Percentiles rank a stretch among this genome's conserved stretches.
Evolutionary conservation across 78 protist genomes (phyloP).

Genomic region (Cavenderia fasciculata): DNA sequence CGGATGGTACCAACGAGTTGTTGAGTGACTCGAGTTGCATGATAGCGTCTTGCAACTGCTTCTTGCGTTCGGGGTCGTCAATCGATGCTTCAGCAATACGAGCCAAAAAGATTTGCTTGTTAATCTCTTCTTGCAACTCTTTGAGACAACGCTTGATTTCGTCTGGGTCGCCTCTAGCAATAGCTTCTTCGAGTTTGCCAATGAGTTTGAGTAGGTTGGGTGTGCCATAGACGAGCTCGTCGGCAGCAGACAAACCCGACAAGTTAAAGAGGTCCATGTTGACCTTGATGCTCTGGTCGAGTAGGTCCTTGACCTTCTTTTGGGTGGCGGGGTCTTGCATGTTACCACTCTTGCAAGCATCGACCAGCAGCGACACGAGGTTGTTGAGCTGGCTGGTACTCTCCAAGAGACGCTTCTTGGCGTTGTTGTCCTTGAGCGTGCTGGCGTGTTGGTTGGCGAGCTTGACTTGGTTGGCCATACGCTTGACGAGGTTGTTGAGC

Average conservation of each 20-base stretch:
- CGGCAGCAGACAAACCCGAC: slow-evolving; percentile 42
- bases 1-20: slow-evolving; percentile 12
- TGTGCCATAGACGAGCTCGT: slow-evolving; percentile 61
- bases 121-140: slow-evolving; percentile 44
- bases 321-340: slow-evolving; percentile 12
- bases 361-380: slow-evolving; percentile 24
- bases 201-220: slow-evolving; percentile 60
- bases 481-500: slow-evolving; percentile 20
- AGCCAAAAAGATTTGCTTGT: slow-evolving; percentile 47
- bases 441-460: slow-evolving; percentile 64
- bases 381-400: slow-evolving; percentile 17
- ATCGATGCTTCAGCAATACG: slow-evolving; percentile 58
- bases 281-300: slow-evolving; percentile 1
- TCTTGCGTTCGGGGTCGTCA: slow-evolving; percentile 60
- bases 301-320: not conserved
- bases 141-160: slow-evolving; percentile 31
- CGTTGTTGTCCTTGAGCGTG: slow-evolving; percentile 34
- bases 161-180: slow-evolving; percentile 40
- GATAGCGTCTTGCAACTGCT: slow-evolving; percentile 55
- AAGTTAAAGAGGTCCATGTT: slow-evolving; percentile 34
- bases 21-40: slow-evolving; percentile 20
- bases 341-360: slow-evolving; percentile 36
- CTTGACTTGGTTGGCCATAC: slow-evolving; percentile 57
- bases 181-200: slow-evolving; percentile 43
- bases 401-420: slow-evolving; percentile 31